Evolutionary conservation across 768 basidiomycete genomes (phyloP), one percentile per base, ranked within the genome.

Genomic region (Panellus pusillus): DNA sequence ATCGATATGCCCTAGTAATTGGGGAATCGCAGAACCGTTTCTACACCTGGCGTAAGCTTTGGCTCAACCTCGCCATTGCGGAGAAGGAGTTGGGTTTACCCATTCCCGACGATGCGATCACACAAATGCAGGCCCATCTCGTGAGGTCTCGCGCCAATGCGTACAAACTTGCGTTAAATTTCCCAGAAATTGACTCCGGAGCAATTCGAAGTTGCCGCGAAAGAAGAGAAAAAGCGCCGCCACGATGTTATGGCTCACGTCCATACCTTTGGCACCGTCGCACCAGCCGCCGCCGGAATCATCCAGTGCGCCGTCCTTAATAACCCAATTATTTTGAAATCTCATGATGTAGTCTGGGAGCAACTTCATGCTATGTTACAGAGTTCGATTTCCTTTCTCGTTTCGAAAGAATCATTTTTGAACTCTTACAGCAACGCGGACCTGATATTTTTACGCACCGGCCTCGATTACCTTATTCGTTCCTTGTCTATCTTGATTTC

Each of bases 161-260:
- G 27, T 5, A 9, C 40, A 29, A 50, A 17, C 14, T 18, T 32
- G 31, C 44, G 44, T 14, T 55, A 40, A 52, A 56, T 17, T 60
- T 29, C 32, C 12, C 63, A 95, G 93, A 69, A 87, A 42, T 72
- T 98, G 28, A 93, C 93, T 51, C 87, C 83, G 11, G 83, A 87
- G 44, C 97, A 99, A 73, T 96, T 98, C 65, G 87, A 86, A 59
- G 78, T 91, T 48, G 97, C 97, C 1, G 95, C 93, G 0, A 74
- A 80, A 50, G 97, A 99, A 70, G 97, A 99, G 74, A 98, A 97
- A 77, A 97, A 93, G 73, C 76, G 97, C 20, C 81, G 97, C 12
- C 97, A 99, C 74, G 97, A 99, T 72, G 97, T 99, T 40, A 99
- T 99, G 97, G 97, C 97, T 0, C 97, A 99, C 66, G 97, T 99